Conservation (phyloP, 1,139 yeast species). For the Taiozyma sp. region DNA sequence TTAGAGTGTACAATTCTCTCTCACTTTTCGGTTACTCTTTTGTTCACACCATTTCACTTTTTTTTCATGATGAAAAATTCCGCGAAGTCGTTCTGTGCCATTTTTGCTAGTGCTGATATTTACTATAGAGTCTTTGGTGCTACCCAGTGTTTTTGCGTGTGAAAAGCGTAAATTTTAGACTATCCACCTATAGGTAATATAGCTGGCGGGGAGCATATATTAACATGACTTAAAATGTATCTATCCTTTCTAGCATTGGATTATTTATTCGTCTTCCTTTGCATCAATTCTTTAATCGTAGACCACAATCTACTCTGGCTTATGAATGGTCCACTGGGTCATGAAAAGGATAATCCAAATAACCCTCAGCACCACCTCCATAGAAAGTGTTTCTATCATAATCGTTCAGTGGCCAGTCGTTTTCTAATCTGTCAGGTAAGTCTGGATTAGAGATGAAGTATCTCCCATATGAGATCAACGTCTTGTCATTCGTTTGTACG, state of each 20-base stretch:
- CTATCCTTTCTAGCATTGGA: too few relatives aligned
- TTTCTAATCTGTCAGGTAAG: constrained; percentile 39
- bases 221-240: background rate
- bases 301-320: too few relatives aligned
- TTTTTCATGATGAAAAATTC: background rate
- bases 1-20: background rate
- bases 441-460: constrained; percentile 49
- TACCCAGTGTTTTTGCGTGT: background rate
- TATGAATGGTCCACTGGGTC: background rate
- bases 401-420: constrained; percentile 36
- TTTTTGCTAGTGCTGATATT: background rate
- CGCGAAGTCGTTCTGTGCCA: background rate
- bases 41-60: background rate
- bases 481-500: constrained; percentile 29
- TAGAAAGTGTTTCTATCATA: constrained; percentile 36
- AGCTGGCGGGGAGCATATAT: too few relatives aligned
- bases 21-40: too few relatives aligned
- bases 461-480: constrained; percentile 42
- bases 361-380: constrained; percentile 18
- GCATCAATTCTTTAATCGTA: too few relatives aligned
- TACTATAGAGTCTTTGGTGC: background rate
- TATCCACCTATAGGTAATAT: background rate
- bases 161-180: background rate
- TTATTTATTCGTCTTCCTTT: too few relatives aligned
- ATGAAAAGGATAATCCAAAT: constrained; percentile 24